Evolutionary conservation across 441 rosid genomes (phyloP), one percentile per base, ranked within the genome.

Genomic region (Gossypium gossypioides): DNA sequence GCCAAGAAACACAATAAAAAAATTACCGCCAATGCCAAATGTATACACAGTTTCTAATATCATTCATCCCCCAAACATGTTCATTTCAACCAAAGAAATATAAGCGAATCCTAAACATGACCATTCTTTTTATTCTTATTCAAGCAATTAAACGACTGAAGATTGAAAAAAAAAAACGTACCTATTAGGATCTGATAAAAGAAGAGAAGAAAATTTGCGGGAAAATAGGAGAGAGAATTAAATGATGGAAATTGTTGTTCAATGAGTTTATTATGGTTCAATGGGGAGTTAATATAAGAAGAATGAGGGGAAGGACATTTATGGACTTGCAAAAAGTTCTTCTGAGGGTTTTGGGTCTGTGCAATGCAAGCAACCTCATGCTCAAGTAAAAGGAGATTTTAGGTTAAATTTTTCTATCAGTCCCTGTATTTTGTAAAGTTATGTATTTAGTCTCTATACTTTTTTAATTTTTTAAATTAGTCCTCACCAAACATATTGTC

Each of bases 151-250:
- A 75, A 75, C 51, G 48, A 15, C 34, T 73, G 59, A 8, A 58
- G 32, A 69, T 25, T n/a, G 46, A 3, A 19, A 37, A 71, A 46
- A 2, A 13, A 29, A 29, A 29, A 29, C 85, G 72, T 82, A 86
- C 89, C 86, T 79, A 76, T 77, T 66, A 70, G 85, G 81, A 72
- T 22, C 74, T 15, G 85, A 29, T 57, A 61, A 65, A 74, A 72
- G 75, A 68, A 77, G 72, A 77, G 76, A 15, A 48, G 71, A 75
- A 68, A 56, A 68, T 66, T 73, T 16, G 76, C 61, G 34, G 7
- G 40, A 56, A 61, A 46, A 42, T 60, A 61, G 5, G 34, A 48
- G 50, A 25, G n/a, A 18, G 18, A 27, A 27, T 15, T 24, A 3
- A 19, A 59, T 25, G 24, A 22, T 27, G 68, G 25, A 1, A 25